A percentile compares a stretch with the other conserved stretches of the same genome.
These are phyloP conservation scores for Nicotiana tomentosiformis DNA, from an alignment of 257 asterid genomes.

Conservation along the genomic window DNA sequence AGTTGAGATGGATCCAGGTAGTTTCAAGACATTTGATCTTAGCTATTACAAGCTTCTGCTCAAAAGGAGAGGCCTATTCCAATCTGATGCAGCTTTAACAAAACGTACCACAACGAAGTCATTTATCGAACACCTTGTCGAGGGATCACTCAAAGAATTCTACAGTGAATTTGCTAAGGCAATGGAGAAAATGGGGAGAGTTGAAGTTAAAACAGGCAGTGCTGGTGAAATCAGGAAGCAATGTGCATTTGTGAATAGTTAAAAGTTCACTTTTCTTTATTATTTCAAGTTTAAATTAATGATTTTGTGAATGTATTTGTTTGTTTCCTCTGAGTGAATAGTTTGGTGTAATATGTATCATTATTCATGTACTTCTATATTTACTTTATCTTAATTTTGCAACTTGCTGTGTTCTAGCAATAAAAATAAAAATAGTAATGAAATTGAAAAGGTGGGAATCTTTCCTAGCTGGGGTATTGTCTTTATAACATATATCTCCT, in stretches of 20 bases:
- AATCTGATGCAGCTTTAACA: slow-evolving; percentile 38
- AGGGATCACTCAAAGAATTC: not conserved
- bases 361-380: not conserved
- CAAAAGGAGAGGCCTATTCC: slow-evolving; percentile 39
- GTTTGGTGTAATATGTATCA: not conserved
- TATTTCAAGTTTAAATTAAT: not conserved
- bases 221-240: slow-evolving; percentile 11
- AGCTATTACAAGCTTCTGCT: slow-evolving; percentile 27
- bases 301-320: not conserved
- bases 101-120: not conserved
- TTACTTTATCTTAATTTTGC: not conserved
- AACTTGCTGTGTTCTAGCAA: not conserved
- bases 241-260: slow-evolving; percentile 1
- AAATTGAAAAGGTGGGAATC: not conserved
- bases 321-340: not conserved
- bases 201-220: slow-evolving; percentile 8
- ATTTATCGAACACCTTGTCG: not conserved
- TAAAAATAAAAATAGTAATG: not conserved
- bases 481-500: not conserved
- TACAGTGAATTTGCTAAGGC: not conserved
- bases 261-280: not conserved
- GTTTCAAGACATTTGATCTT: slow-evolving; percentile 29
- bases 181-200: slow-evolving; percentile 12
- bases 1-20: slow-evolving; percentile 47
- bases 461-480: not conserved